phyloP scores from a whole-genome alignment of 228 moss, liverwort and hornwort genomes.

The Sphagnum fallax region DNA sequence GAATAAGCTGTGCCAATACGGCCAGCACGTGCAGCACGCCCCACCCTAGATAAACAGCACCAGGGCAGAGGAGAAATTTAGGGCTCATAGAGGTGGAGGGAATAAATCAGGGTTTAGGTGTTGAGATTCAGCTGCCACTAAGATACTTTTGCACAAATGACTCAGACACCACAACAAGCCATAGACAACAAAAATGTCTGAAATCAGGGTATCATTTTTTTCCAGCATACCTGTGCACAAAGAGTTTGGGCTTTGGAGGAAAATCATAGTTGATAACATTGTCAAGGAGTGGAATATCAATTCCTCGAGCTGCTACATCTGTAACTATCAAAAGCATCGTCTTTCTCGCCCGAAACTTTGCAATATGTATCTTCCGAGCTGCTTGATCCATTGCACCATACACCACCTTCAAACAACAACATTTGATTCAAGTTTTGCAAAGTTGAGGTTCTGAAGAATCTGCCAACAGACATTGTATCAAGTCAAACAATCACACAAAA shows the following conservation, averaged over 20 bases:
- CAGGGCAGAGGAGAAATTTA: neutral
- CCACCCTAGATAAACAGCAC: conserved; percentile 33
- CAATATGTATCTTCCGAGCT: conserved; percentile 90
- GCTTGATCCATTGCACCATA: conserved; percentile 98
- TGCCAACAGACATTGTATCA: too few species aligned
- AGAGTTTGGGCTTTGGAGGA: conserved; percentile 90
- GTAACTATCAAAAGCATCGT: conserved; percentile 88
- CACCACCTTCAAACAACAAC: conserved; percentile 26
- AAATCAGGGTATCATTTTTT: too few species aligned
- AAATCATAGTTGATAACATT: conserved; percentile 96
- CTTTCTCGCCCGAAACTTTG: conserved; percentile 88
- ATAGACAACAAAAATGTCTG: too few species aligned
- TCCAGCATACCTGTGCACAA: conserved; percentile 49
- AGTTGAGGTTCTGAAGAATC: too few species aligned
- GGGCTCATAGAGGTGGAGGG: too few species aligned
- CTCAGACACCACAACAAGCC: too few species aligned
- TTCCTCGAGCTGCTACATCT: conserved; percentile 90
- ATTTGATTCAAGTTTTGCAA: too few species aligned
- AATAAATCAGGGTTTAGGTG: too few species aligned
- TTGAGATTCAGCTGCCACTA: too few species aligned
- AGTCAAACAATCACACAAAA: too few species aligned
- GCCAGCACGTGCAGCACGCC: conserved; percentile 95
- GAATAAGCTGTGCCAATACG: conserved; percentile 76
- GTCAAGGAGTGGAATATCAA: conserved; percentile 86
- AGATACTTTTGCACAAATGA: too few species aligned